Conservation (phyloP, 768 basidiomycete species). For the Lentinula sp. region DNA sequence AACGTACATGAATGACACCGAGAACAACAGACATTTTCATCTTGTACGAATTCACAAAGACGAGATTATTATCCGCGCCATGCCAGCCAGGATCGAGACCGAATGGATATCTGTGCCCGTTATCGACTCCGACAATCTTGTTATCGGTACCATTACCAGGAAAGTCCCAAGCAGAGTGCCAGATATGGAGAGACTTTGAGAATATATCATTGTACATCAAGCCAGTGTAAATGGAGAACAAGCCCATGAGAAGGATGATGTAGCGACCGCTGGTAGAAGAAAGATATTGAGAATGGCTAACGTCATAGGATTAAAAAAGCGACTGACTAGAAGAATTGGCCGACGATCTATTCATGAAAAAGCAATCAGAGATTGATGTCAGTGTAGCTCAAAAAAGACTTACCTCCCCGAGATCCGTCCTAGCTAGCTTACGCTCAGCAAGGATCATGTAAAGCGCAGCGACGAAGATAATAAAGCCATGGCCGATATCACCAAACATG, state of each 20-base stretch:
- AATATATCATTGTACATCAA: slow-evolving; percentile 99
- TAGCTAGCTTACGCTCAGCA: slow-evolving; percentile 75
- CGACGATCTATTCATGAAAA: slow-evolving; percentile 50
- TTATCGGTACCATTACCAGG: slow-evolving; percentile 37
- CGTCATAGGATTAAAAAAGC: slow-evolving; percentile 1
- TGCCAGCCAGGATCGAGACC: slow-evolving; percentile 97
- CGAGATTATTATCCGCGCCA: slow-evolving; percentile 81
- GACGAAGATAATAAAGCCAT: slow-evolving; percentile 77
- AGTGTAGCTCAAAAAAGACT: slow-evolving; percentile 14
- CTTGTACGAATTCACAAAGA: slow-evolving; percentile 98
- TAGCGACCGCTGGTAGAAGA: slow-evolving; percentile 76
- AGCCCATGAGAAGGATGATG: slow-evolving; percentile 97
- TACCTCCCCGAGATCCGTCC: slow-evolving; percentile 70
- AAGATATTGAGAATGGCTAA: slow-evolving; percentile 10
- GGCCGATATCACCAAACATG: slow-evolving; percentile 99
- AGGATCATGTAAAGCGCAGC: slow-evolving; percentile 83
- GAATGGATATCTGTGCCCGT: slow-evolving; percentile 79
- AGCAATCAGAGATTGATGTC: background rate
- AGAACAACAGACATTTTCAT: slow-evolving; percentile 99
- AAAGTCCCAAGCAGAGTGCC: slow-evolving; percentile 85
- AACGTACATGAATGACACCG: slow-evolving; percentile 89
- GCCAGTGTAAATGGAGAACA: slow-evolving; percentile 94
- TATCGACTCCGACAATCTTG: slow-evolving; percentile 45
- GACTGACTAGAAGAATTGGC: slow-evolving; percentile 89
- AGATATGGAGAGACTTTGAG: slow-evolving; percentile 86